Conservation (phyloP, 345 rosid genomes). For the Xanthoceras sorbifolium region DNA sequence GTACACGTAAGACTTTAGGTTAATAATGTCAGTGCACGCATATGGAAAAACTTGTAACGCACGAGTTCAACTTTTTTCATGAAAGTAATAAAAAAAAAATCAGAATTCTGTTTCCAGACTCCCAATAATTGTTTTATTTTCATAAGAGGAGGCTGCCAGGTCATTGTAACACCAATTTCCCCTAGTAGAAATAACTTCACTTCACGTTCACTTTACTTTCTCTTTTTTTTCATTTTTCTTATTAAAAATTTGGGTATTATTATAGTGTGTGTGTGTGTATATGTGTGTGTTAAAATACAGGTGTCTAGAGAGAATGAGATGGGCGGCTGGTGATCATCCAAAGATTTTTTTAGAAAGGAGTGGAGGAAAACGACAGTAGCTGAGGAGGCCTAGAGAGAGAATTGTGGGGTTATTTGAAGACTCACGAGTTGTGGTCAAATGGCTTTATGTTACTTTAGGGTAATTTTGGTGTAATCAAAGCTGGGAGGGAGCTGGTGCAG, state of each 20-base stretch:
- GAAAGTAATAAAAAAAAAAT: neutral
- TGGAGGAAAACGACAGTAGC: conserved; percentile 13
- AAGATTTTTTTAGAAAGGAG: neutral
- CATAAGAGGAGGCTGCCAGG: neutral
- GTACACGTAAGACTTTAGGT: neutral
- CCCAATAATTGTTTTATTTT: neutral
- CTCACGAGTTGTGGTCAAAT: neutral
- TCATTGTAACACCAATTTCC: too few relatives aligned
- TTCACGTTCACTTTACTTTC: neutral
- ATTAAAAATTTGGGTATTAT: too few relatives aligned
- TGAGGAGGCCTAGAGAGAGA: neutral
- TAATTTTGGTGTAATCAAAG: neutral
- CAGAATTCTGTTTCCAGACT: neutral
- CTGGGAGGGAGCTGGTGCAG: neutral
- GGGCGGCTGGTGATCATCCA: conserved; percentile 15
- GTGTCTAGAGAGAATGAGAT: neutral
- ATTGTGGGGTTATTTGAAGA: conserved; percentile 7
- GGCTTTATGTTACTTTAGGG: conserved; percentile 1
- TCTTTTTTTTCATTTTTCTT: too few relatives aligned
- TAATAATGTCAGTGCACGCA: neutral
- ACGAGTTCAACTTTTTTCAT: neutral
- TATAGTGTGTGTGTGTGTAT: too few relatives aligned
- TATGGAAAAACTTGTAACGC: neutral
- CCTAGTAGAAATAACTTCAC: neutral
- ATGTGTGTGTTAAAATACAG: neutral